Conservation (phyloP, 2,329 filamentous ascomycete genomes). For the Botrytis sinoallii region DNA sequence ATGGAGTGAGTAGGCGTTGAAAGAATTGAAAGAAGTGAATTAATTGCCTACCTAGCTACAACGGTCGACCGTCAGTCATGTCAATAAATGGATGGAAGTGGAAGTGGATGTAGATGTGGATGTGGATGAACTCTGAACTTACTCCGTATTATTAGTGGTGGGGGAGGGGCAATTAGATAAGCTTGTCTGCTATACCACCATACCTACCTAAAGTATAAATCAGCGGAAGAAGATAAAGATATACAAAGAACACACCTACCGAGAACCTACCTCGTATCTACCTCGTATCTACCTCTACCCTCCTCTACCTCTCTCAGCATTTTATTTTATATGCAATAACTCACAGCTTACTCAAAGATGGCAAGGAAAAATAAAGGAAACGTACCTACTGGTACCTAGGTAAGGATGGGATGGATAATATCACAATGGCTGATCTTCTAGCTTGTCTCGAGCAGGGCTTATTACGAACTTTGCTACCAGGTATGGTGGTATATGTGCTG, state of each 20-base stretch:
- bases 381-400: too few relatives aligned
- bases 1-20: background rate
- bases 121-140: background rate
- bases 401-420: background rate
- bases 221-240: too few relatives aligned
- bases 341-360: background rate
- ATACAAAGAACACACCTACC: too few relatives aligned
- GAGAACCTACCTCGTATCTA: too few relatives aligned
- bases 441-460: background rate
- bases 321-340: background rate
- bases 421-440: background rate
- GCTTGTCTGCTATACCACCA: background rate
- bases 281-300: too few relatives aligned
- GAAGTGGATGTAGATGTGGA: too few relatives aligned
- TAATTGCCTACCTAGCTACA: background rate
- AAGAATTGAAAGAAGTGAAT: background rate
- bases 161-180: background rate
- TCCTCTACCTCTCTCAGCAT: too few relatives aligned
- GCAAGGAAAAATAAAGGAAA: background rate
- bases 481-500: background rate
- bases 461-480: background rate
- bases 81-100: too few relatives aligned
- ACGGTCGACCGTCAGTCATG: background rate
- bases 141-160: background rate
- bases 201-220: too few relatives aligned